Evolutionary conservation across 495 filamentous ascomycete genomes (phyloP), one percentile per base, ranked within the genome.

Genomic region (Corynascus novoguineensis): DNA sequence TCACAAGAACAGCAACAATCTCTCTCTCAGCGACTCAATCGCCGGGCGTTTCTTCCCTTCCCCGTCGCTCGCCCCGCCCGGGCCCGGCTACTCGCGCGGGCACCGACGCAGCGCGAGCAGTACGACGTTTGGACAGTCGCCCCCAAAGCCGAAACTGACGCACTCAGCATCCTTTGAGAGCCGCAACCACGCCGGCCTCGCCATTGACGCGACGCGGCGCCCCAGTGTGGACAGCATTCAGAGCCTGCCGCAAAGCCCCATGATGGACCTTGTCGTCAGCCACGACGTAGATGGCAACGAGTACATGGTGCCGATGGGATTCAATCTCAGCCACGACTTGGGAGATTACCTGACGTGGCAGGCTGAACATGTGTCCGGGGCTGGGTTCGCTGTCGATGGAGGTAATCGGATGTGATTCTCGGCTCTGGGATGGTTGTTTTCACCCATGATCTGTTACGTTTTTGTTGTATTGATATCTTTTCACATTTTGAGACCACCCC

Each of bases 311-410:
- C 76, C 77, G 0, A 81, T 81, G 77, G 77, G 78, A 7, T 82
- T 75, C 60, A 82, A 82, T 50, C 70, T 82, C 14, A 73, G 73
- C 34, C 74, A 80, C 57, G 78, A 82, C 61, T 49, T 81, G 34
- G 75, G 73, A 17, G 78, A 80, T 55, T 82, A 75, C 40, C 60
- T 81, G 17, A 71, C 65, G 32, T 82, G 76, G 77, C 73, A 79
- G 58, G 65, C 71, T 1, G 70, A 77, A 53, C 64, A 77, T 50
- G 69, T 72, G 17, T 38, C 38, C 11, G 38, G 51, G 17, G 51
- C 38, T 42, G 38, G 38, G 31, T 32, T 35, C 9, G 29, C 5
- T n/a, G 31, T 19, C 17, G 19, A 12, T 12, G 10, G 19, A 17
- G 19, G 19, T 11, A 37, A 44, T 12, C 40, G 24, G 40, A 44